Conservation (phyloP, 306 rosid genomes). For the Cucurbita maxima region DNA sequence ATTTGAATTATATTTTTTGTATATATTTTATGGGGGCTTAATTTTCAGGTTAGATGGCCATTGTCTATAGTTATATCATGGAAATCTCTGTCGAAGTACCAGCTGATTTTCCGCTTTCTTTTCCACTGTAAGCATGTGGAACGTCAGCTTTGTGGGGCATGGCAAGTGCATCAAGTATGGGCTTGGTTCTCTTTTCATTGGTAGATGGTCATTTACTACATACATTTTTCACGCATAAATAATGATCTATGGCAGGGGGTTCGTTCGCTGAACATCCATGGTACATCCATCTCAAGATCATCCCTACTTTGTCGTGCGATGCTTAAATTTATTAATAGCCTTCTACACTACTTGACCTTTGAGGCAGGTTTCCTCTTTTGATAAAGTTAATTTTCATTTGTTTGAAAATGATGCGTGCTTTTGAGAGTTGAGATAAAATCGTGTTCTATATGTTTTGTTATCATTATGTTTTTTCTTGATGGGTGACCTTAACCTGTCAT, state of each 20-base stretch:
- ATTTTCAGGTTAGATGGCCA: slow-evolving; percentile 82
- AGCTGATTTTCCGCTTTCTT: slow-evolving; percentile 78
- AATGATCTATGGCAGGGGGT: slow-evolving; percentile 45
- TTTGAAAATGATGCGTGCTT: neutral
- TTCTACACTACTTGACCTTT: slow-evolving; percentile 87
- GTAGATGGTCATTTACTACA: slow-evolving; percentile 2
- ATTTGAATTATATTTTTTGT: neutral
- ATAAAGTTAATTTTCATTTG: neutral
- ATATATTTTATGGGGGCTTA: neutral
- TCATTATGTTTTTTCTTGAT: neutral
- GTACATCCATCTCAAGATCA: slow-evolving; percentile 84
- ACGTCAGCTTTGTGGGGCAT: slow-evolving; percentile 91
- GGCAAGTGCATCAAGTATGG: slow-evolving; percentile 95
- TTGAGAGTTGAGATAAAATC: neutral
- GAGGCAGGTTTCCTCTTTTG: slow-evolving; percentile 49
- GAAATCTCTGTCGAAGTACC: slow-evolving; percentile 74
- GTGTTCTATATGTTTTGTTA: neutral
- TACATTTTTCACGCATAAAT: slow-evolving; percentile 10
- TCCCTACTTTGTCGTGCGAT: slow-evolving; percentile 88
- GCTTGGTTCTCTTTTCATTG: neutral
- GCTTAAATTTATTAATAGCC: slow-evolving; percentile 92
- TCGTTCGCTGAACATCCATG: slow-evolving; percentile 62
- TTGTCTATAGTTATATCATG: slow-evolving; percentile 79
- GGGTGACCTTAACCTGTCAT: neutral
- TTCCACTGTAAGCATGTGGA: slow-evolving; percentile 93